Base-by-base conservation (phyloP, 2,329 filamentous ascomycete species). In the Chaetomium olivaceum region DNA sequence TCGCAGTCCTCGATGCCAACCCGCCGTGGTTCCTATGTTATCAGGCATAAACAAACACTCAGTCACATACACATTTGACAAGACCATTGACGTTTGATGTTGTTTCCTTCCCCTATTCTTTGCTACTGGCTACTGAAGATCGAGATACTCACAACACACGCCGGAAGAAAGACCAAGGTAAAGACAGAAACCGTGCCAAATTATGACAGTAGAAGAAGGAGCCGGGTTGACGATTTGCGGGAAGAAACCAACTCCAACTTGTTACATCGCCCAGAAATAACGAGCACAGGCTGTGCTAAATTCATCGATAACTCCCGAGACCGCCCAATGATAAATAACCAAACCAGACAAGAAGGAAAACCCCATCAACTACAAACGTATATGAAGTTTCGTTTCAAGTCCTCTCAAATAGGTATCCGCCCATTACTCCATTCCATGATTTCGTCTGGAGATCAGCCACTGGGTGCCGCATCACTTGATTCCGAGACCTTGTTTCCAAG, bases 351-450 rank as follows among this genome's bases (percentile, higher is more conserved):
- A 4, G 8, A 60, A 36, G 33, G 36, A 33, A 23, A 7, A 57
- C 11, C 29, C 48, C 25, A 59, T 29, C n/a, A 23, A 36, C 14
- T 36, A 59, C 48, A 60, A 25, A 21, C 19, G 8, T 21, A 21
- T 16, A n/a, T 25, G n/a, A 25, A n/a, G 9, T 60, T 60, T 19
- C 14, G 31, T 46, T 19, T 21, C 16, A 25, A 14, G 27, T 48
- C 43, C 52, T 25, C 29, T 52, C 52, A 59, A 59, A 66, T 66
- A 65, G 64, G 64, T 66, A 66, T 66, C 57, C 50, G 39, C 39
- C 59, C 62, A 27, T 16, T 50, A 65, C 58, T 65, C 63, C 63
- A 23, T 55, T 14, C 63, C 59, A 58, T 21, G 21, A 29, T 46
- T 27, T 11, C 14, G 14, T 36, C 33, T 14, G 14, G 14, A 29